Percentiles rank a stretch among this genome's conserved stretches.
Evolutionary conservation across 1,139 yeast species (phyloP).

Genomic region (Yamadazyma sp.): DNA sequence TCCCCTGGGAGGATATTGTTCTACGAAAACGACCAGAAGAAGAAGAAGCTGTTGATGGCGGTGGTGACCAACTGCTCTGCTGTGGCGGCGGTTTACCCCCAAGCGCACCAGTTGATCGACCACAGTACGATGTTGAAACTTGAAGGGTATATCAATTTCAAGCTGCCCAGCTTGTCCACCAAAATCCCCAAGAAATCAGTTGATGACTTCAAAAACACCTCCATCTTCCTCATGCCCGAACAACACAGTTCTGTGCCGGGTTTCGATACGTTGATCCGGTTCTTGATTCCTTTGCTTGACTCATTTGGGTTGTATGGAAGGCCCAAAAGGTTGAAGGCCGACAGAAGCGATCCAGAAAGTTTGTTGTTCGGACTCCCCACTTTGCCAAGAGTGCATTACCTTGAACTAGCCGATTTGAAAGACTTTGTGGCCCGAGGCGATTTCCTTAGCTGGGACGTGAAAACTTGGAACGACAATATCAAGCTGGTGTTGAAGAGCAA

Average conservation of each 20-base stretch:
- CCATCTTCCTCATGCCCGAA: slow-evolving; percentile 95
- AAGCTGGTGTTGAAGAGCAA: slow-evolving; percentile 65
- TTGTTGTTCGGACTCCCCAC: slow-evolving; percentile 90
- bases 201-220: slow-evolving; percentile 67
- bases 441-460: slow-evolving; percentile 57
- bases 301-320: slow-evolving; percentile 89
- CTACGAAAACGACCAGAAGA: slow-evolving; percentile 67
- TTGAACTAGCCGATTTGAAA: slow-evolving; percentile 40
- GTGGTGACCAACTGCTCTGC: slow-evolving; percentile 68
- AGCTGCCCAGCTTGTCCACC: slow-evolving; percentile 38
- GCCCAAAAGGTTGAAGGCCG: slow-evolving; percentile 85
- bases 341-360: slow-evolving; percentile 75
- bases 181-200: slow-evolving; percentile 41
- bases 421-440: slow-evolving; percentile 22
- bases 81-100: slow-evolving; percentile 93
- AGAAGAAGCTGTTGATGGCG: slow-evolving; percentile 79
- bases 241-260: slow-evolving; percentile 93
- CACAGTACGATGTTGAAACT: slow-evolving; percentile 84
- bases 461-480: slow-evolving; percentile 68
- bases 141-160: slow-evolving; percentile 76
- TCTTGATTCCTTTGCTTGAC: slow-evolving; percentile 81
- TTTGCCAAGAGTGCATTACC: slow-evolving; percentile 81
- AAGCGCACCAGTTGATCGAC: slow-evolving; percentile 75
- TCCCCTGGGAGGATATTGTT: slow-evolving; percentile 59
- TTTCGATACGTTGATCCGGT: slow-evolving; percentile 87